These are phyloP conservation scores for Argentina anserina DNA, from an alignment of 306 rosid genomes.

Conservation along the genomic window DNA sequence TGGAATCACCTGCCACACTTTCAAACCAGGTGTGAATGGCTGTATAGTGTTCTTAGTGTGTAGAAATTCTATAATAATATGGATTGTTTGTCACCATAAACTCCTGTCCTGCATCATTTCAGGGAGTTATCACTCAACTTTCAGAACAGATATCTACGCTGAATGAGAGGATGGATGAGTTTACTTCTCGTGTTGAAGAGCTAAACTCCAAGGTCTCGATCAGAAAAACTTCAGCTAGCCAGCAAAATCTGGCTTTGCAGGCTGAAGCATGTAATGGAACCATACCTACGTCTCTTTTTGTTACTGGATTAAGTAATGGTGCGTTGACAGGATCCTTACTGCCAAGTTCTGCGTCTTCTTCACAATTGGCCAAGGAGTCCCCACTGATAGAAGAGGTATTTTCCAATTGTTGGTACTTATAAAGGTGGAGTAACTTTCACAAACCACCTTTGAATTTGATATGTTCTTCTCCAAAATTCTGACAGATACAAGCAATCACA, in stretches of 20 bases:
- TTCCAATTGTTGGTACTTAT: background rate
- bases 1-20: conserved; percentile 68
- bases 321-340: conserved; percentile 70
- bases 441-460: too few relatives aligned
- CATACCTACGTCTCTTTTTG: conserved; percentile 65
- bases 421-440: background rate
- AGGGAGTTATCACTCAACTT: conserved; percentile 91
- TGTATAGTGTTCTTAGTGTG: background rate
- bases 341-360: conserved; percentile 72
- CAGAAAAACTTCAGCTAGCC: conserved; percentile 61
- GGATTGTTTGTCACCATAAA: conserved; percentile 16
- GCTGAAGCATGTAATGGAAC: conserved; percentile 78
- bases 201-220: conserved; percentile 60
- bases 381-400: conserved; percentile 83
- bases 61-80: background rate
- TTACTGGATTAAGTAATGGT: conserved; percentile 69
- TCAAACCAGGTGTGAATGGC: conserved; percentile 62
- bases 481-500: conserved; percentile 57
- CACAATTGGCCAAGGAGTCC: conserved; percentile 77
- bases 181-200: conserved; percentile 89
- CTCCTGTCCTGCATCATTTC: conserved; percentile 27
- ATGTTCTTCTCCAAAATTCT: background rate
- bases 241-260: conserved; percentile 78
- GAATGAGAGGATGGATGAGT: conserved; percentile 94
- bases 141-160: conserved; percentile 95